Conservation (phyloP, 208 protist genomes). For the Crithidia expoeki region DNA sequence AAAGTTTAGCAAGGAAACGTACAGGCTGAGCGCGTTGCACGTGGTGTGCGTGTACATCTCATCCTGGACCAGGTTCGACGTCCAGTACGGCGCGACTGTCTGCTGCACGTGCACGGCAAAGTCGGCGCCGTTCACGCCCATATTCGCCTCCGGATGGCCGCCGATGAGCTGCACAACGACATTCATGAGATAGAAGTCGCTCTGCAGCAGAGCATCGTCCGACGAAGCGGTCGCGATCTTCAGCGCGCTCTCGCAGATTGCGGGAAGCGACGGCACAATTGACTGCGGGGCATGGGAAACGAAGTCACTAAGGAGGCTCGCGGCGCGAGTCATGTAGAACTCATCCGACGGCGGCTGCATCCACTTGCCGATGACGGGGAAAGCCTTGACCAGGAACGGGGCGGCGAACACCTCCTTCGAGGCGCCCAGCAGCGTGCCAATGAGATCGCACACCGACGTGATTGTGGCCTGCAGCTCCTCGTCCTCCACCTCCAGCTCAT, state of each 20-base stretch:
- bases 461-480: slow-evolving; percentile 78
- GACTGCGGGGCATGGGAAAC: slow-evolving; percentile 64
- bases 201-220: slow-evolving; percentile 69
- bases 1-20: slow-evolving; percentile 64
- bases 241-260: slow-evolving; percentile 53
- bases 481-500: slow-evolving; percentile 70
- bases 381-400: slow-evolving; percentile 61
- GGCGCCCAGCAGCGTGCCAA: slow-evolving; percentile 72
- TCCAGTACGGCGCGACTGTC: slow-evolving; percentile 49
- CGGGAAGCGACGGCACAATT: slow-evolving; percentile 51
- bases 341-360: slow-evolving; percentile 66
- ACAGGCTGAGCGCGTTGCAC: slow-evolving; percentile 73
- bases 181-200: slow-evolving; percentile 79
- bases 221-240: slow-evolving; percentile 48
- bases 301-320: slow-evolving; percentile 77
- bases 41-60: slow-evolving; percentile 54
- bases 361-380: slow-evolving; percentile 71
- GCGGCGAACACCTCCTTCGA: slow-evolving; percentile 71
- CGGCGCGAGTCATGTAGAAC: slow-evolving; percentile 59
- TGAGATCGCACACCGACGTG: slow-evolving; percentile 52
- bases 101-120: slow-evolving; percentile 55
- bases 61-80: slow-evolving; percentile 33
- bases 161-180: slow-evolving; percentile 66
- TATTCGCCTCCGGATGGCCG: slow-evolving; percentile 24
- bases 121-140: slow-evolving; percentile 38